phyloP scores from a whole-genome alignment of 2,329 filamentous ascomycete genomes.

The Coniella vitis region DNA sequence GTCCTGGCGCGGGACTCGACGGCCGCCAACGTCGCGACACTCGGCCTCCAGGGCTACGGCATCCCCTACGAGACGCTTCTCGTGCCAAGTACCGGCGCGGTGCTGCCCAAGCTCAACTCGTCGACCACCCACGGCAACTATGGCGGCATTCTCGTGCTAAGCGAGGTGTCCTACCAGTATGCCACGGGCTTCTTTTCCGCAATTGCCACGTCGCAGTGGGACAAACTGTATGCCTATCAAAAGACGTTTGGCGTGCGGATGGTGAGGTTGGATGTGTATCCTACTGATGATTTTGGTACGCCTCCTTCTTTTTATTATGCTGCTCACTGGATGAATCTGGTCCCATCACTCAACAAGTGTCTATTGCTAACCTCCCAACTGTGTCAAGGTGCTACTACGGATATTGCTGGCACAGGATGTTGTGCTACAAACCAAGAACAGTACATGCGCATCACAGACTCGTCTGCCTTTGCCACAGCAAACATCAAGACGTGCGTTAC shows the following conservation, averaged over 20 bases:
- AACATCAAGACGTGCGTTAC: constrained; percentile 36
- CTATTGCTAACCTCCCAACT: too few species aligned
- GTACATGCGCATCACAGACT: constrained; percentile 45
- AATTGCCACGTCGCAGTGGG: constrained; percentile 49
- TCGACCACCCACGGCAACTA: constrained; percentile 45
- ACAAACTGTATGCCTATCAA: constrained; percentile 50
- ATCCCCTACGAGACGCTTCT: constrained; percentile 50
- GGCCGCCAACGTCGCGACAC: constrained; percentile 40
- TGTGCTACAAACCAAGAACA: constrained; percentile 42
- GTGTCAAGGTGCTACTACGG: constrained; percentile 20
- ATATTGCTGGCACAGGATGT: constrained; percentile 31
- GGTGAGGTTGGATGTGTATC: constrained; percentile 53
- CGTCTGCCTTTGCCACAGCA: constrained; percentile 45
- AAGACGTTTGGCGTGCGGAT: constrained; percentile 50
- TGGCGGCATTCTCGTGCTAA: constrained; percentile 49
- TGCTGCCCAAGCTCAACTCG: constrained; percentile 45
- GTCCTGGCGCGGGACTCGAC: constrained; percentile 47
- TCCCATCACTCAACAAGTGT: too few species aligned
- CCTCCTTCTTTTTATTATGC: too few species aligned
- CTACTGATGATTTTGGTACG: constrained; percentile 42
- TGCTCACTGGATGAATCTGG: too few species aligned
- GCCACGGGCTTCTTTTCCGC: constrained; percentile 41
- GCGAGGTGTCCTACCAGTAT: constrained; percentile 49
- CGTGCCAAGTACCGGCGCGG: constrained; percentile 46
- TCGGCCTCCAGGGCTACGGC: constrained; percentile 53